Evolutionary conservation across 148 eudicot species (phyloP), one percentile per base, ranked within the genome.

Genomic region (Diospyros lotus): DNA sequence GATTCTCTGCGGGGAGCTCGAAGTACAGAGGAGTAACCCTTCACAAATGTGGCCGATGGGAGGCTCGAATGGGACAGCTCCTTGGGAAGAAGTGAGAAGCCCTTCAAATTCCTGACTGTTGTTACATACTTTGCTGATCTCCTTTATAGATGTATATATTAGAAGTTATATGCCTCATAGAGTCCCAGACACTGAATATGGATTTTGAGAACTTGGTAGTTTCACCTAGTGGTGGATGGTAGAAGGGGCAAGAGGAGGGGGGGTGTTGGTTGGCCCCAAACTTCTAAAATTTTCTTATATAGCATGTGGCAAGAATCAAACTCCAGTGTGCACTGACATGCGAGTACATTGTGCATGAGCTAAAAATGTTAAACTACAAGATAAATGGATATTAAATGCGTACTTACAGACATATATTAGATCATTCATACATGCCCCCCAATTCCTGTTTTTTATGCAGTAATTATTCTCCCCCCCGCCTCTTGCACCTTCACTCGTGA

Each of bases 11-110:
- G 12, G 96, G 98, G 15, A 87, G 84, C 77, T 93, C 98, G 28
- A 89, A 89, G 81, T 89, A 87, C 71, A 79, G 98, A 79, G 98
- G 98, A 5, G 93, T 89, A 4, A 89, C 92, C 10, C 86, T 89
- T 77, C 98, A 89, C 82, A 93, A 93, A 83, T 89, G 90, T 80
- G 98, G 96, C 73, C 85, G 88, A 9, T 93, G 98, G 98, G 98
- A 93, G 62, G 92, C 98, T 81, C 84, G 92, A 38, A 91, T 89
- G 90, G 96, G 93, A 14, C 98, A 91, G 72, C 82, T 89, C 62
- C 82, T 86, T 43, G 98, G 96, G 62, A 93, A 93, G 76, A 91
- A 93, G 96, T 89, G 78, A 82, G 87, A 3, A 67, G 7, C 69
- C 51, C 41, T 28, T 61, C 28, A 28, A 6, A 9, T 9, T 3